Conservation (phyloP, 2,329 filamentous ascomycete genomes). For the Macrophomina tecta region DNA sequence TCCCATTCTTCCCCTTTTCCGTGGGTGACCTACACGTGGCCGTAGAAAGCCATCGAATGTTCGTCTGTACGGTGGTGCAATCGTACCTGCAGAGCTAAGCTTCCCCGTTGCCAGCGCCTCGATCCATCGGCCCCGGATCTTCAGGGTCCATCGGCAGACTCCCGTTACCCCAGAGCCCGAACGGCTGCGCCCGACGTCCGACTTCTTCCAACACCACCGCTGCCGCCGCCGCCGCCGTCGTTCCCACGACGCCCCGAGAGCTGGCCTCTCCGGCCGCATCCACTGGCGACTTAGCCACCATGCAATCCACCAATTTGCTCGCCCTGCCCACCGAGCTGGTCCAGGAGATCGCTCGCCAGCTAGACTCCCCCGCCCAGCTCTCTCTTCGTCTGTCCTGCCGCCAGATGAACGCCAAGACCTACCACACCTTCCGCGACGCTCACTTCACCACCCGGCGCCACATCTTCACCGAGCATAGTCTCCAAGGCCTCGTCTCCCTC, state of each 20-base stretch:
- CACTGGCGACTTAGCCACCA: neutral
- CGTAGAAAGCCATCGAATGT: neutral
- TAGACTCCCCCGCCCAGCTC: neutral
- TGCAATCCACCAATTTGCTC: neutral
- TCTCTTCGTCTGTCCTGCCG: neutral
- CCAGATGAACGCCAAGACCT: slow-evolving; percentile 6
- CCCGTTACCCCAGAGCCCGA: neutral
- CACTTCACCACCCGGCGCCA: slow-evolving; percentile 1
- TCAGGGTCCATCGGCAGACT: neutral
- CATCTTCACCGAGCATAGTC: slow-evolving; percentile 1
- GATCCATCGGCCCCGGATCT: slow-evolving; percentile 3
- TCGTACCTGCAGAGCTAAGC: neutral
- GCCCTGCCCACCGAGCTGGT: slow-evolving; percentile 10
- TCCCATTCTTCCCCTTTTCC: neutral
- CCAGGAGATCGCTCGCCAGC: slow-evolving; percentile 4
- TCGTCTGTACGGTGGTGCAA: neutral
- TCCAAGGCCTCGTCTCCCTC: neutral
- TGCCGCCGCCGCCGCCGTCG: too few relatives aligned
- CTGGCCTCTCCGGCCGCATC: neutral
- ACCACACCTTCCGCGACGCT: neutral
- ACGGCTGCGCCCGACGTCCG: neutral
- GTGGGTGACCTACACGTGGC: neutral
- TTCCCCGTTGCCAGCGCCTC: neutral
- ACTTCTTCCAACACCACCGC: neutral
- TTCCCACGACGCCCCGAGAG: neutral